phyloP scores from a whole-genome alignment of 768 basidiomycete genomes.

The Boletus tomentosulus region DNA sequence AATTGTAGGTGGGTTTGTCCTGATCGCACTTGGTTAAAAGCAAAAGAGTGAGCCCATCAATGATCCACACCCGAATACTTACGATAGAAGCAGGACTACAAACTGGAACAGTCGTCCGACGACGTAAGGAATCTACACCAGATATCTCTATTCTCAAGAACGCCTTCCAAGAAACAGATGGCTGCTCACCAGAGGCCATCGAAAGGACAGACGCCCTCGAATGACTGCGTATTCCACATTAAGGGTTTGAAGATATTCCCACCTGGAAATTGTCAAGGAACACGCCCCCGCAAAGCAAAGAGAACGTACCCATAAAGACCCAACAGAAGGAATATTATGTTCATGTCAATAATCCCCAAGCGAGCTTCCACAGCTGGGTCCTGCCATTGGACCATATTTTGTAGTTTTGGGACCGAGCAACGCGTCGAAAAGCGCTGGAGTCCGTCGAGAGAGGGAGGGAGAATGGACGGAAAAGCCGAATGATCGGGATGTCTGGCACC shows the following conservation, averaged over 20 bases:
- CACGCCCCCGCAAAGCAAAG: not conserved
- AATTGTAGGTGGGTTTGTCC: not conserved
- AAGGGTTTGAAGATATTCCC: constrained; percentile 22
- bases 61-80: not conserved
- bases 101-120: constrained; percentile 18
- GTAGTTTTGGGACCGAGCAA: too few species aligned
- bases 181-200: constrained; percentile 24
- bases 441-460: not conserved
- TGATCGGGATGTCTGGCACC: not conserved
- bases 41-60: not conserved
- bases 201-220: constrained; percentile 19
- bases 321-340: constrained; percentile 16
- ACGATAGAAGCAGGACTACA: constrained; percentile 16
- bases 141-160: not conserved
- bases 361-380: constrained; percentile 1
- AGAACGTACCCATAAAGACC: constrained; percentile 22
- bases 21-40: constrained; percentile 6
- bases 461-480: not conserved
- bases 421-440: not conserved
- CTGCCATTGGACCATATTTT: constrained; percentile 21
- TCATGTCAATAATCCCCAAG: not conserved
- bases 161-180: not conserved
- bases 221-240: constrained; percentile 23
- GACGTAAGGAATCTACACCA: constrained; percentile 22
- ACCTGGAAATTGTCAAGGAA: constrained; percentile 7